Evolutionary conservation across 495 filamentous ascomycete genomes (phyloP), one percentile per base, ranked within the genome.

Genomic region (Podospora appendiculata): DNA sequence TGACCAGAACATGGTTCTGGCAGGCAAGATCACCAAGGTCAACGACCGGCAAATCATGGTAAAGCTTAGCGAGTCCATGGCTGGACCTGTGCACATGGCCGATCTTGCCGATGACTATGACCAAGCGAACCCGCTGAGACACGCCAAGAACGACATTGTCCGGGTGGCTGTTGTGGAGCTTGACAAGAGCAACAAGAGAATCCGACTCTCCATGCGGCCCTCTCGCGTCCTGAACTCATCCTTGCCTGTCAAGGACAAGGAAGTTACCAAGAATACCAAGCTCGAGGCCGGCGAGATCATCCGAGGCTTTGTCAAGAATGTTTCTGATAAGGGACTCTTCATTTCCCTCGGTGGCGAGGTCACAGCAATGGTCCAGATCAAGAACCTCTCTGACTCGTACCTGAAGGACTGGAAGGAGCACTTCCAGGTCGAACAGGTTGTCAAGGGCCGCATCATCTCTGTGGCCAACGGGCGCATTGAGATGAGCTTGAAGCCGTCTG

Each of bases 401-500:
- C 73, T 97, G 58, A 97, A 96, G 68, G 89, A 96, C 45, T 98
- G 93, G 93, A 95, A 95, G 71, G 78, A 85, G n/a, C 69, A 80
- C 13, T 96, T 89, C 71, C 80, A 92, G 55, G 69, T 87, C 35
- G 88, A 89, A 60, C 89, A 96, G 66, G 75, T 98, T 14, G 88
- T 98, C 32, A 90, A 85, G 67, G 93, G 89, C 45, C 88, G 88
- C 44, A 74, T 98, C 59, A 82, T 86, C 19, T 65, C 79, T 4
- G 78, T 88, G 5, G 82, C 94, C 54, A 51, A 82, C n/a, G 79
- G 82, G 51, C 87, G 87, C 59, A 59, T 95, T 41, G 88, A 93
- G 63, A 79, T 98, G 78, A 93, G 82, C 57, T 67, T 98, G 66
- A 95, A 91, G 67, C 77, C 82, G 19, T 95, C 92, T 1, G 78